Evolutionary conservation across 2,329 filamentous ascomycete genomes (phyloP).

Genomic region (Ascochyta pisi): DNA sequence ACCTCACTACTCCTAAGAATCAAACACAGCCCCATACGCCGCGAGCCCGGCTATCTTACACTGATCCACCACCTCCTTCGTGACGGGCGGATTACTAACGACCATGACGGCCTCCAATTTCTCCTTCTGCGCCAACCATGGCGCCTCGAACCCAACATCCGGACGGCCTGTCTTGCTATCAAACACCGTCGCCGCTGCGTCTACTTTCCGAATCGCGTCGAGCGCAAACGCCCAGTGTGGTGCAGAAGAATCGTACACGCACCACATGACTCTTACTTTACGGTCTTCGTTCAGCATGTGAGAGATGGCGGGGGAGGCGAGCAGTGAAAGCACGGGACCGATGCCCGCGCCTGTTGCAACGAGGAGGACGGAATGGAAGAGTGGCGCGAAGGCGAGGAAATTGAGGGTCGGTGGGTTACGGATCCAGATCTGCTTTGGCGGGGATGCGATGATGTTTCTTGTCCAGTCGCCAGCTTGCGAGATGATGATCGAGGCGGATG

Average conservation of each 20-base stretch:
- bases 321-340: not conserved
- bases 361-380: too few relatives aligned
- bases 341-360: too few relatives aligned
- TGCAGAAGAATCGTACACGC: conserved; percentile 18
- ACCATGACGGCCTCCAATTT: conserved; percentile 28
- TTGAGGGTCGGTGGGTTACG: too few relatives aligned
- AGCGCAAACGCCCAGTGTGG: conserved; percentile 26
- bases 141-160: too few relatives aligned
- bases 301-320: conserved; percentile 16
- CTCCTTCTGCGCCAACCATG: conserved; percentile 1
- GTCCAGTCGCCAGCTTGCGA: too few relatives aligned
- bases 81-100: conserved; percentile 24
- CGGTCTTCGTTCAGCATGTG: conserved; percentile 12
- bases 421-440: too few relatives aligned
- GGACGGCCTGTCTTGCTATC: too few relatives aligned
- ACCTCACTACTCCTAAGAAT: conserved; percentile 15
- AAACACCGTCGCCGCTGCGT: too few relatives aligned
- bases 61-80: conserved; percentile 24
- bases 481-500: too few relatives aligned
- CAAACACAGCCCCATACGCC: conserved; percentile 35
- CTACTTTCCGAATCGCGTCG: conserved; percentile 8
- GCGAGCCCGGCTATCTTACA: conserved; percentile 19
- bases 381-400: too few relatives aligned
- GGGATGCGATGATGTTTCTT: too few relatives aligned
- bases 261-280: conserved; percentile 27